These are phyloP conservation scores for Globisporangium parvum DNA, from an alignment of 352 stramenopile genomes.

Conservation along the genomic window DNA sequence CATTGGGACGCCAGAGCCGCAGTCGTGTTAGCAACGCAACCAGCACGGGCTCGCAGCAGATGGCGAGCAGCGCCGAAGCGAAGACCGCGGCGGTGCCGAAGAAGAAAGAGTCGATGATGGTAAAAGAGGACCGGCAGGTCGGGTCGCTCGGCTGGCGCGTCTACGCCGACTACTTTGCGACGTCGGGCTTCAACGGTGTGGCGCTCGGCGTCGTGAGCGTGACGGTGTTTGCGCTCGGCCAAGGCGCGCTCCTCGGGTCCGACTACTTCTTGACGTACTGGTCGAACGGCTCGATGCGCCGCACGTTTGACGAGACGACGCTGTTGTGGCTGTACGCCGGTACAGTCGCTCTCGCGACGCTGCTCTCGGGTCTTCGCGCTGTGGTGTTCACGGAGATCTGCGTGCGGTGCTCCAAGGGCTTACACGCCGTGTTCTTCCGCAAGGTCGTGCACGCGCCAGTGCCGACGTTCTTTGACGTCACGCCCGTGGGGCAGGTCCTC, in stretches of 20 bases:
- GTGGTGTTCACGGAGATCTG: too few species aligned
- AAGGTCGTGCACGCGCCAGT: too few species aligned
- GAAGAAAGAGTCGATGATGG: too few species aligned
- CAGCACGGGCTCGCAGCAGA: too few species aligned
- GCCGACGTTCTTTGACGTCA: constrained; percentile 12
- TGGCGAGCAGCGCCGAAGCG: too few species aligned
- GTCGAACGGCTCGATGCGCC: constrained; percentile 13
- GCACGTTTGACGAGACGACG: constrained; percentile 8
- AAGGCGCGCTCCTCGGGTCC: constrained; percentile 9
- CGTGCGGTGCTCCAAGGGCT: too few species aligned
- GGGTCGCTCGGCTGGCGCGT: constrained; percentile 15
- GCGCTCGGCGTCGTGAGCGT: constrained; percentile 4
- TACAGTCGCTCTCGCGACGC: too few species aligned
- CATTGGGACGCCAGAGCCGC: too few species aligned
- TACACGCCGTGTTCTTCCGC: too few species aligned
- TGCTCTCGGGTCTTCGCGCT: too few species aligned
- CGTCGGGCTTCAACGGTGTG: constrained; percentile 8
- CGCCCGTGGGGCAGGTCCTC: constrained; percentile 10
- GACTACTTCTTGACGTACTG: constrained; percentile 27
- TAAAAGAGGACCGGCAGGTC: constrained; percentile 6
- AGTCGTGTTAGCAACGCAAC: too few species aligned
- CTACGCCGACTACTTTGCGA: constrained; percentile 14
- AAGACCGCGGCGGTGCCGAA: too few species aligned
- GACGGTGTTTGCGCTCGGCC: constrained; percentile 13
- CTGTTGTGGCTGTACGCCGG: not conserved